These are phyloP conservation scores for Colletotrichum eremochloae DNA, from an alignment of 2,329 filamentous ascomycete species.

Conservation along the genomic window DNA sequence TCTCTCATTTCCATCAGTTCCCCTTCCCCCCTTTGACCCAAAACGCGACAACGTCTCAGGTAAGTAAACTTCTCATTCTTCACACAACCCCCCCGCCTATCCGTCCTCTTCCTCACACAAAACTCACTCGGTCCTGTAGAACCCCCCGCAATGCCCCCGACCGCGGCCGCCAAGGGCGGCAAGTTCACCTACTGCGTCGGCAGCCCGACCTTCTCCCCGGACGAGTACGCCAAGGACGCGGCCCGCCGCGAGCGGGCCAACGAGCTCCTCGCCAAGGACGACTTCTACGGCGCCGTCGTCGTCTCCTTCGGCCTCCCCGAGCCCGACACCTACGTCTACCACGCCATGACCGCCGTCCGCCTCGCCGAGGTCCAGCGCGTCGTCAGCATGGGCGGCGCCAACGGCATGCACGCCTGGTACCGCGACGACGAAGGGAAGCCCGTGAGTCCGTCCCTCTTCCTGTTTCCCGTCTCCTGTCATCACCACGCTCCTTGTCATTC, in stretches of 20 bases:
- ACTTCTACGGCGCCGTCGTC: slow-evolving; percentile 60
- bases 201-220: slow-evolving; percentile 59
- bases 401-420: slow-evolving; percentile 66
- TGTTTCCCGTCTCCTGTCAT: background rate
- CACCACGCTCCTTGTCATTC: background rate
- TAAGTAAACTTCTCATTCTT: background rate
- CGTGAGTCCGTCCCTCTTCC: slow-evolving; percentile 45
- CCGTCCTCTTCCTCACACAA: background rate
- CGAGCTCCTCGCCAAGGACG: slow-evolving; percentile 54
- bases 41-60: background rate
- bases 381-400: slow-evolving; percentile 58
- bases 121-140: background rate
- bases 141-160: slow-evolving; percentile 8
- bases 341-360: slow-evolving; percentile 64
- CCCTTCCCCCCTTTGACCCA: too few species aligned
- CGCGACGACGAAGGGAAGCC: slow-evolving; percentile 52
- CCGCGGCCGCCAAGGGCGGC: slow-evolving; percentile 26
- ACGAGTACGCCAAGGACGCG: slow-evolving; percentile 55
- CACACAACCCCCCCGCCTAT: too few species aligned
- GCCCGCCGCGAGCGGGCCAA: slow-evolving; percentile 54
- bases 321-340: slow-evolving; percentile 63
- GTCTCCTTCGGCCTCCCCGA: slow-evolving; percentile 60
- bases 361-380: slow-evolving; percentile 63
- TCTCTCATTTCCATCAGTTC: background rate
- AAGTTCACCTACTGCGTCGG: slow-evolving; percentile 59